These are phyloP conservation scores for Kodamaea kakaduensis DNA, from an alignment of 805 yeast species.

Conservation along the genomic window DNA sequence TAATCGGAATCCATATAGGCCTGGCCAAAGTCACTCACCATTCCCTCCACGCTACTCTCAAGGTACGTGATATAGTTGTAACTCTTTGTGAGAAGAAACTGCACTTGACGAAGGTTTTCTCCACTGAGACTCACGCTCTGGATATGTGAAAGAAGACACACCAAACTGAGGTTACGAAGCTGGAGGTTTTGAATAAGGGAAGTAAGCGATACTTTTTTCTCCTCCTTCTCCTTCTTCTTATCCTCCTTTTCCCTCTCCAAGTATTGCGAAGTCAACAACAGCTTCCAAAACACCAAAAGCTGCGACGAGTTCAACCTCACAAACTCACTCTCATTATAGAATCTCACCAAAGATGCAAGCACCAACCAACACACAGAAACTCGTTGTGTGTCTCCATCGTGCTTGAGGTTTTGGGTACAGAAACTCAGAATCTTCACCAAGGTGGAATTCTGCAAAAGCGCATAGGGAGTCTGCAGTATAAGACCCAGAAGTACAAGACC, in stretches of 20 bases:
- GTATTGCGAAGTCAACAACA: conserved; percentile 40
- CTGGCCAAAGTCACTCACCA: conserved; percentile 30
- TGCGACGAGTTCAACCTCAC: conserved; percentile 43
- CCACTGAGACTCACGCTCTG: conserved; percentile 36
- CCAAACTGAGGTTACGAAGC: conserved; percentile 35
- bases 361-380: conserved; percentile 40
- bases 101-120: conserved; percentile 39
- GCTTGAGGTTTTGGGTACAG: conserved; percentile 43
- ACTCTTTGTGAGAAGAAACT: conserved; percentile 37
- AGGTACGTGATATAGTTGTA: conserved; percentile 38
- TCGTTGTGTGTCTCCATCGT: conserved; percentile 24
- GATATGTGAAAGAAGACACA: conserved; percentile 38
- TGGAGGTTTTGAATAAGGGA: conserved; percentile 29
- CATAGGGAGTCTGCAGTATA: conserved; percentile 33
- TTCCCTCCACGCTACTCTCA: conserved; percentile 32
- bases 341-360: conserved; percentile 37
- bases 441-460: conserved; percentile 35
- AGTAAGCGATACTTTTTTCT: neutral
- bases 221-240: neutral
- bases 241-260: neutral
- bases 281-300: conserved; percentile 42
- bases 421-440: conserved; percentile 41
- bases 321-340: conserved; percentile 39
- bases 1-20: conserved; percentile 28
- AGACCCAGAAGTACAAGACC: conserved; percentile 35